A percentile compares a stretch with the other conserved stretches of the same genome.
Evolutionary conservation across 805 yeast genomes (phyloP).

Genomic region (Pichia deserticola): DNA sequence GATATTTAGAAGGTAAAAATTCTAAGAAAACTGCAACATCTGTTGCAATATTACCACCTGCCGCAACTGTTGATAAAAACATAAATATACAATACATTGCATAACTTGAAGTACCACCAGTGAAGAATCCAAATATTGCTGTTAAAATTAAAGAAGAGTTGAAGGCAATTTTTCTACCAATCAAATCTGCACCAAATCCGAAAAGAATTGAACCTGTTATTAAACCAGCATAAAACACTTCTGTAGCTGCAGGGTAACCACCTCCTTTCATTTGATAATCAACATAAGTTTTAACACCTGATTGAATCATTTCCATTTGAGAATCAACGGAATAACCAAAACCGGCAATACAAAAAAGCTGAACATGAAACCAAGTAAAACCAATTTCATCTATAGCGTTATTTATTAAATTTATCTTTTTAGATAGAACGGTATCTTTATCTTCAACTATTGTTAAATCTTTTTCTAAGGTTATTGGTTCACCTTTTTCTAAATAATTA

Average conservation of each 20-base stretch:
- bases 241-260: slow-evolving; percentile 37
- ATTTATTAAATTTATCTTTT: slow-evolving; percentile 40
- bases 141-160: slow-evolving; percentile 40
- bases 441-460: slow-evolving; percentile 20
- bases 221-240: slow-evolving; percentile 43
- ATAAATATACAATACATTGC: slow-evolving; percentile 45
- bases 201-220: slow-evolving; percentile 47
- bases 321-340: slow-evolving; percentile 53
- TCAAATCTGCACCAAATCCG: slow-evolving; percentile 50
- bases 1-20: slow-evolving; percentile 43
- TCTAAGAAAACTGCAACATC: slow-evolving; percentile 49
- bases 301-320: slow-evolving; percentile 40
- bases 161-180: slow-evolving; percentile 48
- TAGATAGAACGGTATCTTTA: slow-evolving; percentile 30
- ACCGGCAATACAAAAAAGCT: slow-evolving; percentile 45
- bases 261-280: slow-evolving; percentile 39
- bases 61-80: slow-evolving; percentile 37
- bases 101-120: slow-evolving; percentile 45
- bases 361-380: slow-evolving; percentile 48
- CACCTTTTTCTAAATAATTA: slow-evolving; percentile 11
- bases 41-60: slow-evolving; percentile 52
- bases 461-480: background rate
- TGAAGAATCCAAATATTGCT: slow-evolving; percentile 44
- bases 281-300: slow-evolving; percentile 39
- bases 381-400: slow-evolving; percentile 56